Conservation (phyloP, 106 monocot genomes). For the Alisma plantagoaquatica region DNA sequence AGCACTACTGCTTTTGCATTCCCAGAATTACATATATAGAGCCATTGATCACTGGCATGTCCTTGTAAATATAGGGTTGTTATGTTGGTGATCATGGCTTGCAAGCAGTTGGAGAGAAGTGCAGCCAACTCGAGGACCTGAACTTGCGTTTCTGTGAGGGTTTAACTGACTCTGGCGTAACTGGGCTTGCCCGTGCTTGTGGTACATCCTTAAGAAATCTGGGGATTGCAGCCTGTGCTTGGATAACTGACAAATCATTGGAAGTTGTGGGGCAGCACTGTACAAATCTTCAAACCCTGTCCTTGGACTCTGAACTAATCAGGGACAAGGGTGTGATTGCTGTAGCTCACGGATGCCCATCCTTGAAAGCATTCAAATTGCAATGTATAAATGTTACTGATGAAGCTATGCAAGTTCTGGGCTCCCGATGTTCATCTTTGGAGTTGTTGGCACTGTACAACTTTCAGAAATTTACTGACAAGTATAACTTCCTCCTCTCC, state of each 20-base stretch:
- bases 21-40: too few species aligned
- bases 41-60: too few species aligned
- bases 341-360: constrained; percentile 49
- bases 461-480: constrained; percentile 86
- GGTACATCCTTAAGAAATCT: constrained; percentile 53
- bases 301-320: constrained; percentile 72
- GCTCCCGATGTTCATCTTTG: constrained; percentile 55
- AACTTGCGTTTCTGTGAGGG: constrained; percentile 85
- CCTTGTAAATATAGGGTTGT: too few species aligned
- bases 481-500: constrained; percentile 15
- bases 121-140: constrained; percentile 66
- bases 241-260: constrained; percentile 75
- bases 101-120: constrained; percentile 58
- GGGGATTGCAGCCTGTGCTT: constrained; percentile 68
- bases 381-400: constrained; percentile 71
- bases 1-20: too few species aligned
- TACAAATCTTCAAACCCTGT: constrained; percentile 43
- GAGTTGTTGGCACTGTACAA: constrained; percentile 74
- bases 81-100: constrained; percentile 94
- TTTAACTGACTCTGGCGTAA: constrained; percentile 63
- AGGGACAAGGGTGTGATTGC: constrained; percentile 63
- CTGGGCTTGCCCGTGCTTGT: constrained; percentile 41
- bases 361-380: constrained; percentile 67
- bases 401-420: constrained; percentile 66
- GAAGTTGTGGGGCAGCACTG: constrained; percentile 70